phyloP scores from a whole-genome alignment of 2,329 filamentous ascomycete genomes.

The Trichoderma cornu-damae region DNA sequence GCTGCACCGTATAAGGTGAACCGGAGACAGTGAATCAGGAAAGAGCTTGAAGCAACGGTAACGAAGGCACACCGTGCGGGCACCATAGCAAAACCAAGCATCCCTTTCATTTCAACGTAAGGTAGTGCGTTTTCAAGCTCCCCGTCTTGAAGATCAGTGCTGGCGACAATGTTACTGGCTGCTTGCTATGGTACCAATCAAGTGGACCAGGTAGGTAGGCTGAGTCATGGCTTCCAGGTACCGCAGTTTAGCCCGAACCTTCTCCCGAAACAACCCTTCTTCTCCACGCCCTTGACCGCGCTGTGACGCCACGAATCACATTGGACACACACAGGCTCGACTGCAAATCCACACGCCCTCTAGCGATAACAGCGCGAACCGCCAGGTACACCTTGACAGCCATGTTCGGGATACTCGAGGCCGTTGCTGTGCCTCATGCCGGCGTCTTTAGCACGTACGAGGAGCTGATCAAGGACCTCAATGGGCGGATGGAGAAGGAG shows the following conservation, averaged over 20 bases:
- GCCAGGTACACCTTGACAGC: not conserved
- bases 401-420: conserved; percentile 42
- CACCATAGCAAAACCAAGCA: no score
- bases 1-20: no score
- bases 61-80: no score
- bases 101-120: no score
- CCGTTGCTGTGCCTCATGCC: conserved; percentile 35
- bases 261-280: conserved; percentile 16
- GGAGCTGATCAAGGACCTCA: conserved; percentile 39
- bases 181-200: conserved; percentile 5
- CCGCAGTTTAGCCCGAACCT: conserved; percentile 23
- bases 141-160: not conserved
- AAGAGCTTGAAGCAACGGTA: no score
- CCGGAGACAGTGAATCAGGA: no score
- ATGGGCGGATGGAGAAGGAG: conserved; percentile 39
- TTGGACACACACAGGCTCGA: conserved; percentile 21
- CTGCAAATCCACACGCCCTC: conserved; percentile 23
- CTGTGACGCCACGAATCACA: conserved; percentile 18
- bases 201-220: not conserved
- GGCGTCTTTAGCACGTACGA: conserved; percentile 39
- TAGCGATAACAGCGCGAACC: conserved; percentile 15
- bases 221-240: conserved; percentile 12
- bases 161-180: not conserved
- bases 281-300: conserved; percentile 18
- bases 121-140: conserved; percentile 3